These are phyloP conservation scores for Chlamydomonas sp. DNA, from an alignment of 139 green algal genomes.

Conservation along the genomic window DNA sequence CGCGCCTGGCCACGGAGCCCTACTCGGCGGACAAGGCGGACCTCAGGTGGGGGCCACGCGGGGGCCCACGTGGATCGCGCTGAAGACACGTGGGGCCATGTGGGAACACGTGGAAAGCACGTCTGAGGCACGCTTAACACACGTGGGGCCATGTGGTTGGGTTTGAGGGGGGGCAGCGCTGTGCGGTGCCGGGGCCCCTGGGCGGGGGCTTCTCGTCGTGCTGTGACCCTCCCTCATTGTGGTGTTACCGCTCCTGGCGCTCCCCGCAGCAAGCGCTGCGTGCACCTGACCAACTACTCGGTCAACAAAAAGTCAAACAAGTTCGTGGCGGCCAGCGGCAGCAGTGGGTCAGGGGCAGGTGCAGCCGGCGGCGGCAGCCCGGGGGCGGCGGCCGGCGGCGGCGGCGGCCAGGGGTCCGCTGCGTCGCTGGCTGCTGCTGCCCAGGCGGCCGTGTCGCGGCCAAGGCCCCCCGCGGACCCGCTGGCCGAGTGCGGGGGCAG, in stretches of 20 bases:
- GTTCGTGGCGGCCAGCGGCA: background rate
- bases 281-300: slow-evolving; percentile 85
- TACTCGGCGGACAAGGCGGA: slow-evolving; percentile 63
- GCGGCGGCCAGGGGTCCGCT: background rate
- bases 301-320: slow-evolving; percentile 68
- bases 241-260: background rate
- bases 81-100: no score
- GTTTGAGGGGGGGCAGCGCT: no score
- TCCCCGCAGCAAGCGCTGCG: slow-evolving; percentile 52
- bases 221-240: background rate
- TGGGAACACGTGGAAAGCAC: background rate
- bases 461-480: background rate
- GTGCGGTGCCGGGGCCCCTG: no score
- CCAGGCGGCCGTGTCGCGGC: background rate
- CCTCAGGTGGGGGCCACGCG: slow-evolving; percentile 46
- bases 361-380: background rate
- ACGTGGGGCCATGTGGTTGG: no score
- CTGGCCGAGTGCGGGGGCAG: slow-evolving; percentile 28
- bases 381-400: background rate
- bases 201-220: background rate
- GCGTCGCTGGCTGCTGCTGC: background rate
- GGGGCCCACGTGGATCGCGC: no score
- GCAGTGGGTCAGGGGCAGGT: background rate
- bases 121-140: background rate
- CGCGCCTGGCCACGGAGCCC: slow-evolving; percentile 73